phyloP scores from a whole-genome alignment of 1,139 yeast genomes.

The Hyphopichia wangnamkhiaoensis region DNA sequence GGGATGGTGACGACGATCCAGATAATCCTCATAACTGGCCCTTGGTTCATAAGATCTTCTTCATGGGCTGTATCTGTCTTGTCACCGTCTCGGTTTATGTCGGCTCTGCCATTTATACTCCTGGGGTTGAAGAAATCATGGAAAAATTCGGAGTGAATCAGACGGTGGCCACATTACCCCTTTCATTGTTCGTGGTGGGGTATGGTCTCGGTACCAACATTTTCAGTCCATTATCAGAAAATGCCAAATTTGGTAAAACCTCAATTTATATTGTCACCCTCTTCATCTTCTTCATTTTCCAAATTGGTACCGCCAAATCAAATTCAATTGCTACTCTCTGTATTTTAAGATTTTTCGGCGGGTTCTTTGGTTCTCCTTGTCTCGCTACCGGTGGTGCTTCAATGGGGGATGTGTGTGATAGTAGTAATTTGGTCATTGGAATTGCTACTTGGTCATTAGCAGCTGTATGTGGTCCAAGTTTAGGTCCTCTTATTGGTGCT shows the following conservation, averaged over 20 bases:
- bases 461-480: conserved; percentile 33
- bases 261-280: conserved; percentile 31
- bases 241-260: conserved; percentile 53
- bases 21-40: conserved; percentile 35
- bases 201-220: conserved; percentile 59
- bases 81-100: conserved; percentile 26
- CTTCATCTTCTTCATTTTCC: conserved; percentile 32
- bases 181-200: conserved; percentile 45
- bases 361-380: conserved; percentile 38
- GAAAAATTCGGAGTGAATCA: conserved; percentile 44
- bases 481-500: conserved; percentile 39
- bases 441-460: conserved; percentile 33
- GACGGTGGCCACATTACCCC: conserved; percentile 47
- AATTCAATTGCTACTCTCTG: conserved; percentile 31
- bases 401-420: conserved; percentile 26
- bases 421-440: conserved; percentile 28
- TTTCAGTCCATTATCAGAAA: conserved; percentile 56
- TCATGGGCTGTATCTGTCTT: conserved; percentile 21
- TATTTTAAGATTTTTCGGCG: conserved; percentile 33
- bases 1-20: conserved; percentile 33
- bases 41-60: conserved; percentile 15
- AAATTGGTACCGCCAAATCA: conserved; percentile 34
- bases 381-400: conserved; percentile 43
- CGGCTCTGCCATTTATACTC: conserved; percentile 33
- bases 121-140: conserved; percentile 34